Conservation (phyloP, 495 filamentous ascomycete species). For the Echria macrotheca region DNA sequence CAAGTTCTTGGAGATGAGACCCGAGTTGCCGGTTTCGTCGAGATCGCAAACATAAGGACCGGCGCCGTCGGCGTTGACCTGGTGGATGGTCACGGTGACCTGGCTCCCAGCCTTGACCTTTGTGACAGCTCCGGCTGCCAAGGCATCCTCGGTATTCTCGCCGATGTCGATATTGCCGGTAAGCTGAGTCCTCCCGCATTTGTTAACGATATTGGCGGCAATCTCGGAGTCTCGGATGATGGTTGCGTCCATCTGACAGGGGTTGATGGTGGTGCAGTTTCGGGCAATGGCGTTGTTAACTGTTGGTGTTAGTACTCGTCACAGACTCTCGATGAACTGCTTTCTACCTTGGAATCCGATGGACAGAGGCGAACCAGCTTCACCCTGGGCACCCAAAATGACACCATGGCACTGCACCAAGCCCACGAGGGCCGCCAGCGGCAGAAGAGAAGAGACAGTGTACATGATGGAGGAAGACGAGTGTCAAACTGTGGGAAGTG, state of each 20-base stretch:
- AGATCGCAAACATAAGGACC: constrained; percentile 49
- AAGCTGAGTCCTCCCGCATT: constrained; percentile 46
- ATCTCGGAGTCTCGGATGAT: constrained; percentile 51
- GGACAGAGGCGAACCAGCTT: constrained; percentile 32
- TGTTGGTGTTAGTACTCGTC: too few relatives aligned
- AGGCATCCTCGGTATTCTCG: constrained; percentile 46
- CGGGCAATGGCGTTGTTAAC: constrained; percentile 38
- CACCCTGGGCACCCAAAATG: constrained; percentile 38
- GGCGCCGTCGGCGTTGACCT: constrained; percentile 52
- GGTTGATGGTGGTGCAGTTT: constrained; percentile 47
- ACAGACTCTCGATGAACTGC: too few relatives aligned
- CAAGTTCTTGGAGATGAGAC: constrained; percentile 36
- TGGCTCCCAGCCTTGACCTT: constrained; percentile 35
- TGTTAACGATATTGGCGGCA: constrained; percentile 39
- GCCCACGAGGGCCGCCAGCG: constrained; percentile 33
- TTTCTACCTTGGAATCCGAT: constrained; percentile 44
- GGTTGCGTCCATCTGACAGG: constrained; percentile 48
- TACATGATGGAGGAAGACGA: constrained; percentile 13
- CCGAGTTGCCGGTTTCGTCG: constrained; percentile 41
- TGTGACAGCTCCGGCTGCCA: constrained; percentile 40
- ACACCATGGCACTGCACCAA: constrained; percentile 37
- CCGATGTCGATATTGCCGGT: constrained; percentile 50
- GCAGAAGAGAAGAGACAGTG: constrained; percentile 27
- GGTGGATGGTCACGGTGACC: constrained; percentile 43
- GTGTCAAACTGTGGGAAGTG: constrained; percentile 1